A percentile compares a stretch with the other conserved stretches of the same genome.
Evolutionary conservation across 2,329 filamentous ascomycete genomes (phyloP).

Genomic region (Epicoccum sorghinum): DNA sequence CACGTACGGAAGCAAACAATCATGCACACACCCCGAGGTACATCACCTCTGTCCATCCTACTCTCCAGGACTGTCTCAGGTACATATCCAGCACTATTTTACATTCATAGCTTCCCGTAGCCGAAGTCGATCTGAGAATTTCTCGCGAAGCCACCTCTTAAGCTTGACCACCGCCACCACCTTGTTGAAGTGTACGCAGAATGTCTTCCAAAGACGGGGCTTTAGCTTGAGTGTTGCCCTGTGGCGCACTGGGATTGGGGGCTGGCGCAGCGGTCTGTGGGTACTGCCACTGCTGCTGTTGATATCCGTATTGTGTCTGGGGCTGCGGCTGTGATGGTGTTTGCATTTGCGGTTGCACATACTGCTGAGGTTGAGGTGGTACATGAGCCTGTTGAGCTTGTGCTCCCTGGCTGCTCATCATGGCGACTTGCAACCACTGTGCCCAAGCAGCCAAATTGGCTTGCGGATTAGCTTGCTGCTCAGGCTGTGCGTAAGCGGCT

Average conservation of each 20-base stretch:
- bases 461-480: slow-evolving; percentile 35
- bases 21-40: not conserved
- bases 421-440: slow-evolving; percentile 36
- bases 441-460: slow-evolving; percentile 37
- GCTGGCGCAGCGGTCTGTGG: slow-evolving; percentile 27
- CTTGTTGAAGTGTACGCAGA: slow-evolving; percentile 35
- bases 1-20: not conserved
- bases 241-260: slow-evolving; percentile 23
- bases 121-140: not conserved
- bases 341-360: slow-evolving; percentile 26
- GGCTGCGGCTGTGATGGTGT: slow-evolving; percentile 28
- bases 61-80: not conserved
- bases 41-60: not conserved
- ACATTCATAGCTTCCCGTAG: slow-evolving; percentile 7
- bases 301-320: slow-evolving; percentile 32
- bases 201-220: slow-evolving; percentile 41
- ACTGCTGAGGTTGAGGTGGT: slow-evolving; percentile 22
- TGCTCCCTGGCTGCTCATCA: slow-evolving; percentile 31
- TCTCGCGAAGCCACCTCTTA: not conserved
- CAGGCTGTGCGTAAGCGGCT: slow-evolving; percentile 6
- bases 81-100: slow-evolving; percentile 9
- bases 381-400: slow-evolving; percentile 26
- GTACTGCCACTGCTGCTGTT: slow-evolving; percentile 35
- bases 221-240: slow-evolving; percentile 28
- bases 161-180: slow-evolving; percentile 16